Evolutionary conservation across 441 rosid species (phyloP), one percentile per base, ranked within the genome.

Genomic region (Adansonia gregorii): DNA sequence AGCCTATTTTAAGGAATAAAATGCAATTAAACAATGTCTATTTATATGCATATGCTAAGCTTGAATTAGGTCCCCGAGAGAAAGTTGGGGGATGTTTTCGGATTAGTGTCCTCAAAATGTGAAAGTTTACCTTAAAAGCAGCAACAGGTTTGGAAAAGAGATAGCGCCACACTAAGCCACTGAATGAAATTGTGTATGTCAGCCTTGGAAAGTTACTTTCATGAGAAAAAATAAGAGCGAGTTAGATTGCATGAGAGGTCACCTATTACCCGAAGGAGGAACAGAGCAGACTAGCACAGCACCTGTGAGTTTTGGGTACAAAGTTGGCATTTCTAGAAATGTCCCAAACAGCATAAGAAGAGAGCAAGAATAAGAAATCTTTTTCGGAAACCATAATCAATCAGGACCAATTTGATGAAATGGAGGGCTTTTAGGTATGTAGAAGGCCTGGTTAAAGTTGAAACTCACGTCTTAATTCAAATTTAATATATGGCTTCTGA

Each of bases 191-290:
- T 72, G 55, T 64, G 83, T 81, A 58, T 49, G 69, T 68, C 24
- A 63, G 69, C 20, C 72, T 46, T 19, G 45, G 81, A 54, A 67
- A 27, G 45, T 24, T 31, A 65, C 15, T 74, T 67, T 39, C 61
- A 79, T 14, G 2, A 61, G 71, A 51, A 73, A 67, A 3, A 68
- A 56, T 31, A 35, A 35, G 55, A 45, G 77, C 56, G 12, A 66
- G 72, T 69, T 9, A 66, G 39, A 64, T 69, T n/a, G 71, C 35
- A 12, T 27, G 77, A 43, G 31, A 86, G 68, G 24, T 84, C 86
- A 95, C 98, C 97, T 90, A 84, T 95, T 93, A 78, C 98, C 94
- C 1, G 93, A 87, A 80, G 98, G 97, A 66, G 98, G 98, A 35
- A 92, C 98, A n/a, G 98, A 93, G 88, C 97, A 95, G 39, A 91